Evolutionary conservation across 306 rosid species (phyloP).

Genomic region (Cajanus cajan): DNA sequence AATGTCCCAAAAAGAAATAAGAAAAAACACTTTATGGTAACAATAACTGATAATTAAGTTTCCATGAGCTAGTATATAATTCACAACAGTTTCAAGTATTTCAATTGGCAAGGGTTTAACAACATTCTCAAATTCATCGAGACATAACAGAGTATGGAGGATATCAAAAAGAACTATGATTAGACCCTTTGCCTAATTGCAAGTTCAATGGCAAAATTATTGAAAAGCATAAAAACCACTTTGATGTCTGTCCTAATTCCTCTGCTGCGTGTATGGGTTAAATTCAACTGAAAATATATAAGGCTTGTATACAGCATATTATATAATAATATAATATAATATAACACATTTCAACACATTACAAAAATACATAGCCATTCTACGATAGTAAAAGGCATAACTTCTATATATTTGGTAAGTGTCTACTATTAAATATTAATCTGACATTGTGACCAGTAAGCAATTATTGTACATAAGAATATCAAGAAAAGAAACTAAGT

Average conservation of each 20-base stretch:
- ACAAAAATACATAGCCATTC: constrained; percentile 5
- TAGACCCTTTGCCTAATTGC: not conserved
- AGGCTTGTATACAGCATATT: not conserved
- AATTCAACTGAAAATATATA: not conserved
- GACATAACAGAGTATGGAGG: not conserved
- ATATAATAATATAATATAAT: too few species aligned
- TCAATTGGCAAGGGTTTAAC: constrained; percentile 9
- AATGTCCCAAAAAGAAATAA: not conserved
- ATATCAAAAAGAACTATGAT: not conserved
- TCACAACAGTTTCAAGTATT: not conserved
- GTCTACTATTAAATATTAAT: not conserved
- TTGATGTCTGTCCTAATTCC: not conserved
- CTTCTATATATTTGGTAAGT: not conserved
- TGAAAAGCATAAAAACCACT: not conserved
- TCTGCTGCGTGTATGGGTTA: not conserved
- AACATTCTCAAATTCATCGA: not conserved
- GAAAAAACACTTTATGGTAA: not conserved
- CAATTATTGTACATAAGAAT: constrained; percentile 13
- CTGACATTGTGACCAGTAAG: not conserved
- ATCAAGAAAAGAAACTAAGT: constrained; percentile 4
- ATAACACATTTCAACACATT: not conserved
- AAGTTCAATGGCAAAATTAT: constrained; percentile 6
- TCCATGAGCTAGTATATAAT: not conserved
- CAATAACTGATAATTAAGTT: not conserved
- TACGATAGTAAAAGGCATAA: not conserved